Evolutionary conservation across 2,329 filamentous ascomycete genomes (phyloP), one percentile per base, ranked within the genome.

Genomic region (Arthrobotrys sphaeroides): DNA sequence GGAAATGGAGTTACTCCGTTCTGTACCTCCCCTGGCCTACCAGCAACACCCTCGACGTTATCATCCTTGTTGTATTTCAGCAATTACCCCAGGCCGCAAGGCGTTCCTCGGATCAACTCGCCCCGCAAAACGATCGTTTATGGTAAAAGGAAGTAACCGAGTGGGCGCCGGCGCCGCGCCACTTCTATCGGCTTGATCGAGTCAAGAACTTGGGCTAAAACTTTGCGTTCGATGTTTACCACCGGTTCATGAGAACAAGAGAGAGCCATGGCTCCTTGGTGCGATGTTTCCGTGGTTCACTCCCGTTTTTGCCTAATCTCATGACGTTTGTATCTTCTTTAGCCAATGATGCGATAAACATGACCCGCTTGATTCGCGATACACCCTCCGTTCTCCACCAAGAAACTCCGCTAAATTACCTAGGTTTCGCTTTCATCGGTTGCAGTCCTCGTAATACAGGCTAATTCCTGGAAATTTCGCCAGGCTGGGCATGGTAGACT

Each of bases 51-150:
- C 43, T 26, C 10, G 51, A 38, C 28, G 51, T 55, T 55, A 31
- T 33, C 24, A 64, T 38, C 70, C 62, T 40, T 74, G 70, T 68
- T 64, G 70, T 36, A 59, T 62, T 68, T 53, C 40, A 7, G 33
- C 16, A 53, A 43, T 61, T 61, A 67, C 61, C 62, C 62, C 55
- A 49, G 51, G 38, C 53, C 33, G 31, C 20, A 9, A 53, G 57
- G 61, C 51, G 16, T 16, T 40, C 45, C 47, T 74, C 70, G 70
- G 70, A 74, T 74, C 70, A 74, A 74, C 70, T 74, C 70, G 70
- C 62, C 70, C 70, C 70, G 70, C 70, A 68, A 67, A 64, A 74
- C n/a, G n/a, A n/a, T n/a, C n/a, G n/a, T n/a, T n/a, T 67, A 74
- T 55, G 45, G 68, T 74, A 72, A 68, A 55, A 68, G 57, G 62